Base-by-base conservation (phyloP, 495 filamentous ascomycete genomes). In the Talaromyces liani region DNA sequence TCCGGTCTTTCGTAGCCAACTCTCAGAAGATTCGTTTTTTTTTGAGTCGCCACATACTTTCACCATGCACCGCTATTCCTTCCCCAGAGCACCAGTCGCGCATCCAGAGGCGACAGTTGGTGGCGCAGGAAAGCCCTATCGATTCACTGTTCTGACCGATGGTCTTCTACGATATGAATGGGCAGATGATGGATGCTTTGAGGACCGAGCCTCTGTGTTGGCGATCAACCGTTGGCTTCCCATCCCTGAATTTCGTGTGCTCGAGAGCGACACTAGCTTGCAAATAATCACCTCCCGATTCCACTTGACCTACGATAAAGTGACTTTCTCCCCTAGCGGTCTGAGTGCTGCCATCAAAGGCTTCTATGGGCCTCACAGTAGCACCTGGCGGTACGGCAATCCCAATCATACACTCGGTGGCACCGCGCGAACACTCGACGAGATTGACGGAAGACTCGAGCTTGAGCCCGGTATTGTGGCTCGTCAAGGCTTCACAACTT, bases 151-250 rank as follows among this genome's bases (percentile, higher is more conserved):
- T 18, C 72, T 87, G 27, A 79, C 77, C 3, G 77, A 82, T 25
- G 69, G 76, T 18, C 68, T 86, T 1, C 33, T 87, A 20, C 80
- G 84, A 22, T 85, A 76, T 63, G 84, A 87, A 72, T 87, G 82
- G 80, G 83, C 84, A 1, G 67, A 62, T 16, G 84, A 87, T 60
- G 69, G 75, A 59, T 67, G 65, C 6, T 87, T 87, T 63, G 84
- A 87, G 67, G 83, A 87, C 69, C 79, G 83, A 22, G 79, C 77
- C 6, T 85, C 82, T 6, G 80, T 77, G n/a, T 76, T 86, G 61
- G 84, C 84, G 24, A 72, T 85, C 57, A 78, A 82, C 63, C 75
- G 84, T 8, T 36, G 69, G 2, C 75, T 82, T 36, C 72, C 80
- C 14, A 72, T 76, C 0, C 84, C 84, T 0, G 66, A 77, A 20